Percentiles rank a stretch among this genome's conserved stretches.
Conservation (phyloP, 768 basidiomycete genomes). For the Tulasnella calospora region DNA sequence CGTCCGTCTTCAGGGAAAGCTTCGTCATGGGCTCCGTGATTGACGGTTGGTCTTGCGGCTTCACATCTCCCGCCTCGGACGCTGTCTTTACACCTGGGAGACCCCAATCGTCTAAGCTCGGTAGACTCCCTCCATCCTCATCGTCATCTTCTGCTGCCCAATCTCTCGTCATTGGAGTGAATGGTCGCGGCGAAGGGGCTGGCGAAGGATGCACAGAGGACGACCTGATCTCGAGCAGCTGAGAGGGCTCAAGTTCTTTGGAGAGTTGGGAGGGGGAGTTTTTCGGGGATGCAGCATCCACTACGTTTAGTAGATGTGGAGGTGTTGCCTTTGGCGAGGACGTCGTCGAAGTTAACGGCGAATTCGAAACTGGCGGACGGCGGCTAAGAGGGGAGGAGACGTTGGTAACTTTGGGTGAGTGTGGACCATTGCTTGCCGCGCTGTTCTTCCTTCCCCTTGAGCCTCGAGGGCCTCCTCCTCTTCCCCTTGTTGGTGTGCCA, state of each 20-base stretch:
- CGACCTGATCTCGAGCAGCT: neutral
- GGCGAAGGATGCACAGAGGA: slow-evolving; percentile 6
- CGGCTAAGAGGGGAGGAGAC: neutral
- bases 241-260: slow-evolving; percentile 1
- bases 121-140: slow-evolving; percentile 20
- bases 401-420: neutral
- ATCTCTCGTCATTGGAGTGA: slow-evolving; percentile 14
- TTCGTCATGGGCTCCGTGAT: neutral
- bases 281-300: neutral
- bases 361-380: neutral
- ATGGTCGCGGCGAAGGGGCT: slow-evolving; percentile 19
- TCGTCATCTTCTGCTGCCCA: slow-evolving; percentile 25
- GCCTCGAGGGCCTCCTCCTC: neutral
- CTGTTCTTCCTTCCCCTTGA: neutral
- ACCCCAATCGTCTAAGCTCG: slow-evolving; percentile 24
- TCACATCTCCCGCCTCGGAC: slow-evolving; percentile 20
- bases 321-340: neutral
- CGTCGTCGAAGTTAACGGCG: neutral
- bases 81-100: slow-evolving; percentile 5
- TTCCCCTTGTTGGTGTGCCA: neutral
- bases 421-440: neutral
- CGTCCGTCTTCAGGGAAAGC: slow-evolving; percentile 13
- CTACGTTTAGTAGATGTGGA: neutral
- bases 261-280: neutral
- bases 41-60: neutral